Conservation (phyloP, 805 yeast species). For the Yamadazyma olivae region DNA sequence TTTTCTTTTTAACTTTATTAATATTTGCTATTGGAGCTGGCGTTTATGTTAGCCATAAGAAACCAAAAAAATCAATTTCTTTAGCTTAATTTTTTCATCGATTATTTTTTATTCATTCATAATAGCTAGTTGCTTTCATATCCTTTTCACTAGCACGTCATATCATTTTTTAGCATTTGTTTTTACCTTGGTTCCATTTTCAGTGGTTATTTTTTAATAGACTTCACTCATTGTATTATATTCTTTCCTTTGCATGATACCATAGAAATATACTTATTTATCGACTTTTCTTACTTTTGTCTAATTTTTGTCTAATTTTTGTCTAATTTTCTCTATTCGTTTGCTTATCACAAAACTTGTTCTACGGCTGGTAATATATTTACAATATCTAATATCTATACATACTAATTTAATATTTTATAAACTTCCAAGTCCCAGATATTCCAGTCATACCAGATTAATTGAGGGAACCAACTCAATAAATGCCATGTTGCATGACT, state of each 20-base stretch:
- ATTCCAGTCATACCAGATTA: conserved; percentile 66
- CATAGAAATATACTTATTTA: neutral
- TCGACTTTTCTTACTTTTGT: neutral
- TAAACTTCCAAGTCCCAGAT: conserved; percentile 42
- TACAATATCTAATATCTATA: neutral
- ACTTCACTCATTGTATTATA: conserved; percentile 4
- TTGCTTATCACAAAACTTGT: too few species aligned
- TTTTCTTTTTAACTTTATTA: neutral
- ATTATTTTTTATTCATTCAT: too few species aligned
- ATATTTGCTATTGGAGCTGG: neutral
- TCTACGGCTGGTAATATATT: too few species aligned
- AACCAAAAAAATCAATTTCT: neutral
- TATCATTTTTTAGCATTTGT: neutral
- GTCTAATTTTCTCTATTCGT: neutral
- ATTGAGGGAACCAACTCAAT: conserved; percentile 78
- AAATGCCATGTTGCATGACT: conserved; percentile 96
- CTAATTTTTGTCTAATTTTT: too few species aligned
- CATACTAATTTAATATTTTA: conserved; percentile 8
- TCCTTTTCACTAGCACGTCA: neutral
- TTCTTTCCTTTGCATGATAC: neutral
- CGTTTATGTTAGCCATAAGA: neutral
- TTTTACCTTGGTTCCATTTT: neutral
- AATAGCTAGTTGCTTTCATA: neutral
- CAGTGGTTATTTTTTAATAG: neutral
- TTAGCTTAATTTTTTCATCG: neutral